phyloP scores from a whole-genome alignment of 345 rosid species.

The Brassica napus region Da-Ae NC_063444.1:51029001-51029500 shows the following conservation, averaged over 20 bases:
- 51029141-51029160: conserved; percentile 96
- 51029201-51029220: conserved; percentile 78
- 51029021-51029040: conserved; percentile 88
- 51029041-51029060: conserved; percentile 89
- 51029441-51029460: conserved; percentile 91
- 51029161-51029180: conserved; percentile 93
- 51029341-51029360: conserved; percentile 90
- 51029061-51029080: conserved; percentile 84
- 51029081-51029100: conserved; percentile 76
- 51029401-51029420: conserved; percentile 90
- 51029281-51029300: conserved; percentile 65
- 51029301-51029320: conserved; percentile 96
- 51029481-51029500: conserved; percentile 86
- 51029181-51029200: conserved; percentile 91
- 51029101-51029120: conserved; percentile 84
- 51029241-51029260: conserved; percentile 99
- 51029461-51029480: conserved; percentile 46
- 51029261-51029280: conserved; percentile 90
- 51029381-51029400: conserved; percentile 80
- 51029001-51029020: conserved; percentile 96
- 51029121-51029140: conserved; percentile 80
- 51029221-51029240: conserved; percentile 92
- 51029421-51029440: conserved; percentile 93
- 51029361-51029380: conserved; percentile 96
- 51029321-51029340: conserved; percentile 98